Evolutionary conservation across 352 stramenopile species (phyloP), one percentile per base, ranked within the genome.

Genomic region (Globisporangium acanthophoron): DNA sequence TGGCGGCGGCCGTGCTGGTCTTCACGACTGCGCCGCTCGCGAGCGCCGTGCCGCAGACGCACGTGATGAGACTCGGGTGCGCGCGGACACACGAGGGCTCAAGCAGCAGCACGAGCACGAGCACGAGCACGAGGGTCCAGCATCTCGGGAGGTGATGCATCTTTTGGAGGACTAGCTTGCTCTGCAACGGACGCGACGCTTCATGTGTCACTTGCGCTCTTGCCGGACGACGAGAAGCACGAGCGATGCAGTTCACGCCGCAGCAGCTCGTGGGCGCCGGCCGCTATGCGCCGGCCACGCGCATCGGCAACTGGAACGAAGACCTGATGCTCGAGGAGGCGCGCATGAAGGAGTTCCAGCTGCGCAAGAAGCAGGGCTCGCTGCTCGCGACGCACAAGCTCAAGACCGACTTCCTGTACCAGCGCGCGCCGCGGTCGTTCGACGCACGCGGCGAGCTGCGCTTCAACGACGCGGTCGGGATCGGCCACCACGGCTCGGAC

Each of bases 241-340:
- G 35, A 13, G 12, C 12, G 9, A 96, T 96, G 87, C 85, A 94
- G 64, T 94, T 96, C 66, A 96, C 87, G n/a, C 87, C 87, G 41
- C 87, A 96, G 67, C 87, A 96, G 62, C 83, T 94, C 53, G 80
- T 93, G 15, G 87, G 87, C 29, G 87, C 83, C 18, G 85, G 85
- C 2, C 80, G 85, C 21, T 94, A 94, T 67, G 81, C 76, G 54
- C 78, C 83, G 15, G 70, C 59, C 31, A 96, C 85, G 49, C 87
- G 83, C 49, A 92, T 94, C 53, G 87, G 87, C 52, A 96, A 96
- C 58, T 96, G 87, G 87, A 94, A 94, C 73, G 85, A 96, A 64
- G 87, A 96, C 56, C 61, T 92, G 57, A 90, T 93, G 85, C 72
- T 94, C 20, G 85, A 96, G 31, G 85, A 96, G 54, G 81, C 85